A percentile compares a stretch with the other conserved stretches of the same genome.
Conservation (phyloP, 192 early-diverging fungal species). For the Glomus cerebriforme region DNA sequence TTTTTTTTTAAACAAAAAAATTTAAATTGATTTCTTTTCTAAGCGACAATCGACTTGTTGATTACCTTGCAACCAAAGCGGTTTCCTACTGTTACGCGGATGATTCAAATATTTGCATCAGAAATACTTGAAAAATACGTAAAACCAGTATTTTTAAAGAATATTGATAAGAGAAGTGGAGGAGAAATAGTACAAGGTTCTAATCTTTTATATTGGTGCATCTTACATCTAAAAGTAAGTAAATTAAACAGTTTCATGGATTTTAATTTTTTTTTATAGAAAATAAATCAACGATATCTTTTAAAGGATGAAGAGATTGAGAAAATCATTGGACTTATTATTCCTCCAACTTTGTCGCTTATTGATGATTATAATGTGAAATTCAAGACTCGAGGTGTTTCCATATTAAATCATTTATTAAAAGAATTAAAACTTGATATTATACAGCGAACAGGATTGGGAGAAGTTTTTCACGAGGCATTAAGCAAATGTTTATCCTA, state of each 20-base stretch:
- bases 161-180: neutral
- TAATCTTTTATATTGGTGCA: neutral
- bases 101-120: neutral
- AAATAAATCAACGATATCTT: neutral
- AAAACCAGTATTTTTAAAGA: constrained; percentile 3
- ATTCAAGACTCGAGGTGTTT: constrained; percentile 26
- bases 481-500: constrained; percentile 29
- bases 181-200: neutral
- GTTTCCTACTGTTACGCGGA: neutral
- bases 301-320: constrained; percentile 6
- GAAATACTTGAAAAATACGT: constrained; percentile 11
- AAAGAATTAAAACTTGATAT: constrained; percentile 12
- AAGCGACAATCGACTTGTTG: neutral
- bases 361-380: constrained; percentile 33
- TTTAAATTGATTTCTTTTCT: no score
- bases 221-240: constrained; percentile 6
- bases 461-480: constrained; percentile 31
- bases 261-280: neutral
- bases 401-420: constrained; percentile 25
- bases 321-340: constrained; percentile 11
- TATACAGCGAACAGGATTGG: constrained; percentile 26
- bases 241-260: no score
- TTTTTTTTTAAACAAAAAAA: no score
- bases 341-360: constrained; percentile 33
- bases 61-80: neutral